Percentiles rank a stretch among this genome's conserved stretches.
Evolutionary conservation across 2,329 filamentous ascomycete species (phyloP).

Genomic region (Diaporthe sp.): DNA sequence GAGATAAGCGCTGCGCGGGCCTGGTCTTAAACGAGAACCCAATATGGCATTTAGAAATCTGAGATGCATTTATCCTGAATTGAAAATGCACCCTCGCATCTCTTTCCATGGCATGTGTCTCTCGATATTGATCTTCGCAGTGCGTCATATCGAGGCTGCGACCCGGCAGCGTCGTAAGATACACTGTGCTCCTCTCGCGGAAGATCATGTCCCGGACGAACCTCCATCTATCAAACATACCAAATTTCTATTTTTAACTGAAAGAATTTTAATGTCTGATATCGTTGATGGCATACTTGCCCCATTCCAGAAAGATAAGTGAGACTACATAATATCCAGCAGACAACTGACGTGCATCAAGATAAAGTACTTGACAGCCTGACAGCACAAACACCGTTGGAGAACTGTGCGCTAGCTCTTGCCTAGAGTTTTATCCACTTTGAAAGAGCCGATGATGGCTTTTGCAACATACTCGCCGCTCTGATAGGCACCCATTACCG

Average conservation of each 20-base stretch:
- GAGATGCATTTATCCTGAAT: slow-evolving; percentile 7
- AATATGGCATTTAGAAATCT: neutral
- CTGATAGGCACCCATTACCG: neutral
- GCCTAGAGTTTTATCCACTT: neutral
- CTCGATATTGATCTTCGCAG: no score
- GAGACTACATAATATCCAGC: neutral
- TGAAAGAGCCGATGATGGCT: neutral
- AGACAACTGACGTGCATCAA: neutral
- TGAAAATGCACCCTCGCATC: neutral
- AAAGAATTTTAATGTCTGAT: neutral
- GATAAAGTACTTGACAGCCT: neutral
- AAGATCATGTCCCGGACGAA: neutral
- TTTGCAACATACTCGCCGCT: neutral
- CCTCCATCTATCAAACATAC: no score
- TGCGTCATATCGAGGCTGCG: neutral
- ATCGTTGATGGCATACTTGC: no score
- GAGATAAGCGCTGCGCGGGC: neutral
- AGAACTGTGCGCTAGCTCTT: neutral
- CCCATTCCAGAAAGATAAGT: no score
- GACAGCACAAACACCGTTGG: neutral
- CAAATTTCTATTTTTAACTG: neutral
- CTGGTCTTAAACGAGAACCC: no score
- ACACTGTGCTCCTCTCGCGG: neutral
- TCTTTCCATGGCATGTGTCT: neutral
- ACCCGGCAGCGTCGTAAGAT: neutral